phyloP scores from a whole-genome alignment of 805 yeast species.

The Wickerhamiella alocasiicola region DNA sequence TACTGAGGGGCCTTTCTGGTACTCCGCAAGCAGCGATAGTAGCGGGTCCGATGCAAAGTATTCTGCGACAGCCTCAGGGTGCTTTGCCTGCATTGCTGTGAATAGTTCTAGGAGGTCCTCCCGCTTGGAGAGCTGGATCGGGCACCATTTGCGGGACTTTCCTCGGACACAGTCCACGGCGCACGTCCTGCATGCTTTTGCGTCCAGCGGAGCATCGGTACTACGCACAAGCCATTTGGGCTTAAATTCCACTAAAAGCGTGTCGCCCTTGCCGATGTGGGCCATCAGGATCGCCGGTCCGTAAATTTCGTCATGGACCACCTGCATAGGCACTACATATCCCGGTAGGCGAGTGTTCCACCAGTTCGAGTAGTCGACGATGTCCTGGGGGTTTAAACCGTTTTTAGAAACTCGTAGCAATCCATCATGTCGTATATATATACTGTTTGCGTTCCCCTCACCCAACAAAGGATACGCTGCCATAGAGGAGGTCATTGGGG shows the following conservation, averaged over 20 bases:
- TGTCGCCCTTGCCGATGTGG: slow-evolving; percentile 13
- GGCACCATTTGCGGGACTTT: slow-evolving; percentile 34
- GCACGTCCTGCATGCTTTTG: slow-evolving; percentile 44
- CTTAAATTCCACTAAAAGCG: slow-evolving; percentile 38
- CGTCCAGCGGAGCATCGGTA: slow-evolving; percentile 28
- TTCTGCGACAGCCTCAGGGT: slow-evolving; percentile 13
- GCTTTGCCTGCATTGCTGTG: neutral
- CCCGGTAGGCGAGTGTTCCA: slow-evolving; percentile 16
- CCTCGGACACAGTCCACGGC: slow-evolving; percentile 34
- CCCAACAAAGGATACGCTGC: slow-evolving; percentile 5
- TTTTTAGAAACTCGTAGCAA: slow-evolving; percentile 28
- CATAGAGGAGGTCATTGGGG: no score
- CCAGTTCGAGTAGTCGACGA: slow-evolving; percentile 21
- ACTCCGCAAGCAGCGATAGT: slow-evolving; percentile 22
- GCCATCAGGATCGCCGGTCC: slow-evolving; percentile 17
- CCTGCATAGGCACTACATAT: slow-evolving; percentile 15
- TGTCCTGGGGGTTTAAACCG: slow-evolving; percentile 30
- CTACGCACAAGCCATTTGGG: slow-evolving; percentile 51
- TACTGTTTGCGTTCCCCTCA: slow-evolving; percentile 13
- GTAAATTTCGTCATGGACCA: slow-evolving; percentile 8
- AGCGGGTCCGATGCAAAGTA: slow-evolving; percentile 15
- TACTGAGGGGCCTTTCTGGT: slow-evolving; percentile 18
- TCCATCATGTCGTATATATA: slow-evolving; percentile 25
- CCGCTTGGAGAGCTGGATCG: slow-evolving; percentile 32
- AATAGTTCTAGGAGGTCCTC: slow-evolving; percentile 16